Percentiles rank a stretch among this genome's conserved stretches.
Evolutionary conservation across 176 grass and related monocot species (phyloP).

Genomic region (Raddia guianensis): DNA sequence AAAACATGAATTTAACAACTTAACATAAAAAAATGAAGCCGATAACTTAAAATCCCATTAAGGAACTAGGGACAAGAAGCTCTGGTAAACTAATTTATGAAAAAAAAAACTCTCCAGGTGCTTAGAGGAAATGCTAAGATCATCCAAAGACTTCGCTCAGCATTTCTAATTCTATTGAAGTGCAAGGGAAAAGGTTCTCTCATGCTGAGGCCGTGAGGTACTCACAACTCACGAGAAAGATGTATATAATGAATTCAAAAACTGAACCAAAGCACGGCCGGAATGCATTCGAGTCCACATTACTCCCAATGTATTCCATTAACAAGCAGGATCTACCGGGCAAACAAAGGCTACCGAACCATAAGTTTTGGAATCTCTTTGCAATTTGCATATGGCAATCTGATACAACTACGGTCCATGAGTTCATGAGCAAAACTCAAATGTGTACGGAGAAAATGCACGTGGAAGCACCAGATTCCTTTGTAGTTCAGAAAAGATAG

Average conservation of each 20-base stretch:
- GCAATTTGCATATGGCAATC: not conserved
- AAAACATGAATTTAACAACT: conserved; percentile 32
- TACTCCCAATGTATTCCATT: not conserved
- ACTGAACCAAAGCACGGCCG: not conserved
- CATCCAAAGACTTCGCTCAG: not conserved
- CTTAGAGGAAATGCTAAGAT: not conserved
- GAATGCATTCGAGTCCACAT: not conserved
- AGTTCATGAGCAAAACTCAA: conserved; percentile 3
- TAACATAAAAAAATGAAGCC: conserved; percentile 18
- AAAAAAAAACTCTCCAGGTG: not conserved
- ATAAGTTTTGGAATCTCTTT: not conserved
- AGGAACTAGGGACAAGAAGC: conserved; percentile 13
- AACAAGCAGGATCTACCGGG: not conserved
- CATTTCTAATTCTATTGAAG: not conserved
- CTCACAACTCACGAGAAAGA: not conserved
- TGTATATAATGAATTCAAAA: not conserved
- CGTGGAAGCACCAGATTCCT: conserved; percentile 1
- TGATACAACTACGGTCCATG: not conserved
- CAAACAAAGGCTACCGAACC: not conserved
- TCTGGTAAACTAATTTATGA: not conserved
- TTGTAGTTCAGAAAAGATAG: conserved; percentile 16
- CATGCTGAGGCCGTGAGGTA: not conserved
- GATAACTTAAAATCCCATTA: not conserved
- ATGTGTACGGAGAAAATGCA: not conserved
- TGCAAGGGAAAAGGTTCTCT: not conserved